phyloP scores from a whole-genome alignment of 345 rosid genomes.

The Orychophragmus violaceus region DNA sequence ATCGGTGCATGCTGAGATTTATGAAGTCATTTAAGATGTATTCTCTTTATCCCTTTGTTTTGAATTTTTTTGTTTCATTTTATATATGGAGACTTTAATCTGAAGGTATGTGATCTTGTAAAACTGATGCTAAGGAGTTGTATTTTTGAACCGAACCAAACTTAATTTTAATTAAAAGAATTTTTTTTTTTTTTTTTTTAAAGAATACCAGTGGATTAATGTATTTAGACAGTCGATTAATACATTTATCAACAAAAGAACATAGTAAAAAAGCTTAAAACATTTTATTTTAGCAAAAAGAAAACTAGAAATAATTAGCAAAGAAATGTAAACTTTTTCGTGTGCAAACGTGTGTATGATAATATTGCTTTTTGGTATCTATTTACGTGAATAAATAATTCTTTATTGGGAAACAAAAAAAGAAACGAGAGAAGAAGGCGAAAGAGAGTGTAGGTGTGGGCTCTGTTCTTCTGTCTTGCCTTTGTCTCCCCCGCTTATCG shows the following conservation, averaged over 20 bases:
- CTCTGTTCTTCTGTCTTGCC: slow-evolving; percentile 52
- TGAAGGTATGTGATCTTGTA: no score
- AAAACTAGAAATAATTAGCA: background rate
- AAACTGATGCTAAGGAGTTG: no score
- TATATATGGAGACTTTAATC: no score
- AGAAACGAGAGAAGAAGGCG: slow-evolving; percentile 20
- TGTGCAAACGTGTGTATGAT: slow-evolving; percentile 4
- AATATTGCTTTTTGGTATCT: background rate
- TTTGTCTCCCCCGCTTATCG: slow-evolving; percentile 69
- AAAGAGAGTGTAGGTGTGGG: slow-evolving; percentile 40
- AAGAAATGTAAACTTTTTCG: background rate
- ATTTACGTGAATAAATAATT: background rate
- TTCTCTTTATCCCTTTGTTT: no score
- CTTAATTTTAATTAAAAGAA: no score
- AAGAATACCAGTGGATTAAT: background rate
- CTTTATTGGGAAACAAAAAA: slow-evolving; percentile 18
- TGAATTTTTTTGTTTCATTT: no score
- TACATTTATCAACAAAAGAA: background rate
- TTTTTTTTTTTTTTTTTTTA: no score
- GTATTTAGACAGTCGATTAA: background rate
- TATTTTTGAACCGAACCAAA: no score
- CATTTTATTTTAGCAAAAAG: background rate
- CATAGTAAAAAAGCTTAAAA: no score
- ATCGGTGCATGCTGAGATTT: no score
- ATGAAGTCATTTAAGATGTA: no score